phyloP scores from a whole-genome alignment of 2,329 filamentous ascomycete genomes.

The Sporothrix euskadiensis region DNA sequence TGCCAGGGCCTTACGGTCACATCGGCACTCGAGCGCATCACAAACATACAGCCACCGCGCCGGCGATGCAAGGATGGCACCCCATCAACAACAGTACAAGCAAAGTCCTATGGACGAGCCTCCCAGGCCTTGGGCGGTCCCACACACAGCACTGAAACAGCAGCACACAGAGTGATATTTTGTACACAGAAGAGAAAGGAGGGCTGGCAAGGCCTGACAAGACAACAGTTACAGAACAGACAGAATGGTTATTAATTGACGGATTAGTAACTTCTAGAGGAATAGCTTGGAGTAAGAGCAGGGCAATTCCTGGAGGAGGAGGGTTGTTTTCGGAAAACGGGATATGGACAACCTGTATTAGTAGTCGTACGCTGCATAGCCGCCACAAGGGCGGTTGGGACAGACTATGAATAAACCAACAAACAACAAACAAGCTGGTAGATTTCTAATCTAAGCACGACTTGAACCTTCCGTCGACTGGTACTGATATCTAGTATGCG shows the following conservation, averaged over 20 bases:
- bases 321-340: neutral
- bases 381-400: neutral
- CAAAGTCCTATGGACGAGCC: neutral
- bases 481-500: too few species aligned
- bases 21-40: too few species aligned
- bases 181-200: neutral
- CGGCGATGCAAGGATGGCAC: too few species aligned
- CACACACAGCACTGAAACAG: neutral
- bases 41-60: too few species aligned
- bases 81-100: too few species aligned
- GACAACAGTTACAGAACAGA: neutral
- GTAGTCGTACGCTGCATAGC: constrained; percentile 1
- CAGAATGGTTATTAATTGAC: neutral
- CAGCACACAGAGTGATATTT: neutral
- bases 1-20: too few species aligned
- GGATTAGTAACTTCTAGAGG: too few species aligned
- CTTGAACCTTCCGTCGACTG: too few species aligned
- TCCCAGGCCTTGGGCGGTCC: neutral
- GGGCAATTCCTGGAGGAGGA: neutral
- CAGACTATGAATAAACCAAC: neutral
- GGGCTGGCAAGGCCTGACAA: constrained; percentile 5
- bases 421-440: too few species aligned
- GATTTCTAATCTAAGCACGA: too few species aligned
- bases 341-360: neutral
- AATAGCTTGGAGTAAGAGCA: too few species aligned